Evolutionary conservation across 2,329 filamentous ascomycete genomes (phyloP).

Genomic region (Colletotrichum limetticola): DNA sequence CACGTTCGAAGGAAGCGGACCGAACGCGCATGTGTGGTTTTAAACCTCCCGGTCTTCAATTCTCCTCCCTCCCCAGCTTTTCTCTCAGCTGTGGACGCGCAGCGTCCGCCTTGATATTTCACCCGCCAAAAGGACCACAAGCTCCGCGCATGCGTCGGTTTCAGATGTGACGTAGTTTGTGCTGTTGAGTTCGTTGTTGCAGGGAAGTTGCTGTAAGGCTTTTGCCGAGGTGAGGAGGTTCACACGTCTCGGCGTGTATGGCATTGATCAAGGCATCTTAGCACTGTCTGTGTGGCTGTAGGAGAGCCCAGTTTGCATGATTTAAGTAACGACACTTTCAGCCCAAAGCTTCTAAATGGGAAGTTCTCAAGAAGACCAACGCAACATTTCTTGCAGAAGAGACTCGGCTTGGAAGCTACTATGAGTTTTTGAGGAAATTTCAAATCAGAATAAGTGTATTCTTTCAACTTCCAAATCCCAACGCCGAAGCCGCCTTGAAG

Average conservation of each 20-base stretch:
- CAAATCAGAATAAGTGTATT: not conserved
- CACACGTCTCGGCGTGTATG: constrained; percentile 16
- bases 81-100: not conserved
- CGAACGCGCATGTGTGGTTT: constrained; percentile 12
- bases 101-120: constrained; percentile 2
- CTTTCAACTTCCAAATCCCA: not conserved
- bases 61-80: not conserved
- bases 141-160: constrained; percentile 29
- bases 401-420: not conserved
- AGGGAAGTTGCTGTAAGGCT: constrained; percentile 22
- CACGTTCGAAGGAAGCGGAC: constrained; percentile 4
- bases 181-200: constrained; percentile 25
- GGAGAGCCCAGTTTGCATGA: not conserved
- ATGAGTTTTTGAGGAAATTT: not conserved
- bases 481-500: no score
- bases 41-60: not conserved
- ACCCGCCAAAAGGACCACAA: not conserved
- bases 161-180: constrained; percentile 31
- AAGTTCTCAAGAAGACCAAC: not conserved
- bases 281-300: constrained; percentile 29
- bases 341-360: not conserved
- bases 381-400: not conserved
- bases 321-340: not conserved
- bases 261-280: constrained; percentile 29
- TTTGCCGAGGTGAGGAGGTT: constrained; percentile 5